phyloP scores from a whole-genome alignment of 495 filamentous ascomycete species.

The Margaritispora aquatica region DNA sequence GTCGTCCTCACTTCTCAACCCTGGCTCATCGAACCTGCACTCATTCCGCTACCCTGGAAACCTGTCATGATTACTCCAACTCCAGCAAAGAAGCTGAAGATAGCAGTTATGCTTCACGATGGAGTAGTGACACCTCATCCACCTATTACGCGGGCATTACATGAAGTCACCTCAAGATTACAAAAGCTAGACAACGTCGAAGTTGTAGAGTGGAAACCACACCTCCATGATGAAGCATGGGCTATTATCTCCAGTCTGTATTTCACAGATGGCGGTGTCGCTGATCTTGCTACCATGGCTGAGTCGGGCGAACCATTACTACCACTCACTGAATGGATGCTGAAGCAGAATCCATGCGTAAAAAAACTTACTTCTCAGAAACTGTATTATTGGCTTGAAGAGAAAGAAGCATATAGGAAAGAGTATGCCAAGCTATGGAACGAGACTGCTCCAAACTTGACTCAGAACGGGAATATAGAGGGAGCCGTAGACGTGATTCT shows the following conservation, averaged over 20 bases:
- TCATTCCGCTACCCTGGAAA: conserved; percentile 31
- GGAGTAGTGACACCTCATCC: conserved; percentile 51
- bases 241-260: conserved; percentile 45
- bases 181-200: conserved; percentile 32
- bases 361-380: conserved; percentile 28
- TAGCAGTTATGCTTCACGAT: conserved; percentile 49
- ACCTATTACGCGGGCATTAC: conserved; percentile 39
- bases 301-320: conserved; percentile 47
- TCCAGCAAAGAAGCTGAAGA: conserved; percentile 25
- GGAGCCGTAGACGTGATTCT: conserved; percentile 50
- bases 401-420: conserved; percentile 21
- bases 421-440: conserved; percentile 27
- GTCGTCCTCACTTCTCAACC: conserved; percentile 29
- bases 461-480: conserved; percentile 8
- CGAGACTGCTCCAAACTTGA: conserved; percentile 7
- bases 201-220: conserved; percentile 24
- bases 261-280: conserved; percentile 46
- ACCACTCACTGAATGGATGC: conserved; percentile 51
- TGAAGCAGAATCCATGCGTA: conserved; percentile 42
- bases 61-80: not conserved
- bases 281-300: conserved; percentile 37
- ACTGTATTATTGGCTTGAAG: conserved; percentile 20
- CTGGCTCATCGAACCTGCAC: conserved; percentile 33
- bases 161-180: conserved; percentile 33
- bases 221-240: conserved; percentile 33